Evolutionary conservation across 2,329 filamentous ascomycete species (phyloP), one percentile per base, ranked within the genome.

Genomic region (Huntiella decipiens): DNA sequence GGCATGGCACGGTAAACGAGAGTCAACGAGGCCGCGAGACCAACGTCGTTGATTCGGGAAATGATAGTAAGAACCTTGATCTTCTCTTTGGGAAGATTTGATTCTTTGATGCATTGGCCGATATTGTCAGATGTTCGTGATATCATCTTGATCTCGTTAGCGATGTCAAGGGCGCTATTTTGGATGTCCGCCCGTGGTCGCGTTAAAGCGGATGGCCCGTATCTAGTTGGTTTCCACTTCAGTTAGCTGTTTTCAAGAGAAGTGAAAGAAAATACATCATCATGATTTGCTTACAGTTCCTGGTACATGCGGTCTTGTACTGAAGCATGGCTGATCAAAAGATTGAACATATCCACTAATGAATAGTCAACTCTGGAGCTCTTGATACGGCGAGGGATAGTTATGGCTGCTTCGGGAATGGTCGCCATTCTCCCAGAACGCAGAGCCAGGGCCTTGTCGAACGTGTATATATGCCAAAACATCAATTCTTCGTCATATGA

Each of bases 261-360:
- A 28, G 8, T 7, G 8, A 28, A 28, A 28, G 22, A 28, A 28
- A 7, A 28, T 28, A 28, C 22, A 28, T 28, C 6, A 28, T 10
- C 22, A 28, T 28, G 8, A 10, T 28, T 28, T 13, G 53, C 60
- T 41, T 42, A 63, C 57, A 66, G 41, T 42, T 68, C 60, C 52
- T 74, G 67, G 52, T 79, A 80, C 4, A 75, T 66, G 11, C 69
- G 62, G 11, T 73, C 71, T 51, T 77, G 70, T 7, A 80, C 63
- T 17, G 65, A 66, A 6, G 71, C 67, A 5, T 73, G 63, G 19
- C 62, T 62, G 36, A 77, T 65, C 73, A 74, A 79, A 33, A 68
- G 57, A 8, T 61, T 57, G 19, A 72, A 67, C 17, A 75, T 58
- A 5, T 58, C 55, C 5, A 54, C 56, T 33, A 57, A 57, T 1